A percentile compares a stretch with the other conserved stretches of the same genome.
Conservation (phyloP, 306 rosid genomes). For the Canavalia ensiformis region DNA sequence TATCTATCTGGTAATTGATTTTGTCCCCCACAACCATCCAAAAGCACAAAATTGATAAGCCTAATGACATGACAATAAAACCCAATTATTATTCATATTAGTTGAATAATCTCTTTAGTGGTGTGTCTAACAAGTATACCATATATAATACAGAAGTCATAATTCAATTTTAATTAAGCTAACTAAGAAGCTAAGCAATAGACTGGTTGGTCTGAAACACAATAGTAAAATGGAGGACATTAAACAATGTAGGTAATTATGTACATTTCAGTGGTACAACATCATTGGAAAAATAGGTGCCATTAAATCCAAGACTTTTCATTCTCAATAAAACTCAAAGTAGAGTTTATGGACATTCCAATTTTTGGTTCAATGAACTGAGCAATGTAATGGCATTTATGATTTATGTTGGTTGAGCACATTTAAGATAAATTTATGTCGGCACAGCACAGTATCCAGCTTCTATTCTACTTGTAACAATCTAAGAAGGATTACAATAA, state of each 20-base stretch:
- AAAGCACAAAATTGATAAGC: constrained; percentile 56
- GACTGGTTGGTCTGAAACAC: not conserved
- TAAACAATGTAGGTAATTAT: not conserved
- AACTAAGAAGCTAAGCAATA: not conserved
- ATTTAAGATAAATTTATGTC: not conserved
- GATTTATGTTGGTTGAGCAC: not conserved
- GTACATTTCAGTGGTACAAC: not conserved
- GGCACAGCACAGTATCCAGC: not conserved
- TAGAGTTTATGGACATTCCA: constrained; percentile 15
- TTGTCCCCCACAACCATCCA: constrained; percentile 62
- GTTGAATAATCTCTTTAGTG: constrained; percentile 39
- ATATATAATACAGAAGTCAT: not conserved
- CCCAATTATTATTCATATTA: constrained; percentile 38
- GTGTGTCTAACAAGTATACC: constrained; percentile 8
- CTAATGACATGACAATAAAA: constrained; percentile 54
- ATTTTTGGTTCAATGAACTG: constrained; percentile 33
- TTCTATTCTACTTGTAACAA: not conserved
- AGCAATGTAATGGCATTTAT: not conserved
- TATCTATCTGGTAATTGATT: constrained; percentile 54
- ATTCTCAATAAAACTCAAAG: not conserved
- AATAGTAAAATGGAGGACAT: constrained; percentile 3
- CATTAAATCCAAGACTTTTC: constrained; percentile 17
- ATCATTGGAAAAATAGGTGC: constrained; percentile 25
- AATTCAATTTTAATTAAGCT: constrained; percentile 1
- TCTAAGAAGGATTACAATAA: not conserved